phyloP scores from a whole-genome alignment of 176 grass and related monocot genomes.

The Bothriochloa decipiens region DNA sequence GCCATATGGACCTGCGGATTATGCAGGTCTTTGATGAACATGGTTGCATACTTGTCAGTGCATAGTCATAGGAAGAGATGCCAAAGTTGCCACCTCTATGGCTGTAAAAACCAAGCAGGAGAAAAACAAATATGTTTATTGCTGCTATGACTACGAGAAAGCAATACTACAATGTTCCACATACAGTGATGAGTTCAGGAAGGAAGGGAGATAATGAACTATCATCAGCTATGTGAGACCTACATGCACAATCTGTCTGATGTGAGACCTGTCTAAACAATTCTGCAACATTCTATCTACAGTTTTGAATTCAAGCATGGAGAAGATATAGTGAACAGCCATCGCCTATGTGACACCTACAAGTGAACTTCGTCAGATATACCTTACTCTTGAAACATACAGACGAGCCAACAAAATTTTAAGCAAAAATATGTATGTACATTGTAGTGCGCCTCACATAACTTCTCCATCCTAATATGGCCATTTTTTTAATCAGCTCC shows the following conservation, averaged over 20 bases:
- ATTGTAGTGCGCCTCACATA: too few relatives aligned
- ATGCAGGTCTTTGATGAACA: conserved; percentile 50
- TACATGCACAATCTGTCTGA: conserved; percentile 2
- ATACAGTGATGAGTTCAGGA: neutral
- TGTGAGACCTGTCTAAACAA: conserved; percentile 9
- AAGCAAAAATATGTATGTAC: too few relatives aligned
- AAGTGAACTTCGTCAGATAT: too few relatives aligned
- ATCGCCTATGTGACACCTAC: neutral
- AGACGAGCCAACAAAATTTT: too few relatives aligned
- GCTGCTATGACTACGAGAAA: too few relatives aligned
- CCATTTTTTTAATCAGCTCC: neutral
- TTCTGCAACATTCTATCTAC: conserved; percentile 4
- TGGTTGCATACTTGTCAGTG: conserved; percentile 8
- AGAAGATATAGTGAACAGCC: neutral
- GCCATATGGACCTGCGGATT: conserved; percentile 73
- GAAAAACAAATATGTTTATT: neutral
- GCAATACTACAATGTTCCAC: neutral
- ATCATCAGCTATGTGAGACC: neutral
- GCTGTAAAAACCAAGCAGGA: neutral
- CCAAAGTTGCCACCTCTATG: conserved; percentile 13
- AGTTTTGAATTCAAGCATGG: neutral
- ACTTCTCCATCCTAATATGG: too few relatives aligned
- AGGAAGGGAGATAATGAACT: conserved; percentile 16
- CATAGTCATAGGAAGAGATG: conserved; percentile 10
- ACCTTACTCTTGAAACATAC: too few relatives aligned